Evolutionary conservation across 345 rosid genomes (phyloP).

Genomic region (Microthlaspi erraticum): DNA sequence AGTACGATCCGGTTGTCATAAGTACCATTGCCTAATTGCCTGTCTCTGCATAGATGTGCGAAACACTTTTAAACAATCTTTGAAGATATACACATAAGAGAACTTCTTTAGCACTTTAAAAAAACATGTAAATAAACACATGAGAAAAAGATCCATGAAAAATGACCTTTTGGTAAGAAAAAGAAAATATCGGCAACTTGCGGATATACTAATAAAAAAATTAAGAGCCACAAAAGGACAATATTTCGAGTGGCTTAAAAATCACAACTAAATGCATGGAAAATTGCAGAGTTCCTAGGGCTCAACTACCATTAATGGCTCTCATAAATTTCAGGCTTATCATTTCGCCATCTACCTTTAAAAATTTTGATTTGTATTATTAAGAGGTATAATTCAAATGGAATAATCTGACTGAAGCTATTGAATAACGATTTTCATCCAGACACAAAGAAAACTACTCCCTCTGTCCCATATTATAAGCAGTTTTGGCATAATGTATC

Average conservation of each 20-base stretch:
- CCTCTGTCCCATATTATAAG: too few species aligned
- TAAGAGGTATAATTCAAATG: slow-evolving; percentile 11
- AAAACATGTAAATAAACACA: too few species aligned
- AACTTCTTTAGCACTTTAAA: too few species aligned
- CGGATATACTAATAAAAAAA: neutral
- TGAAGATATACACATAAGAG: too few species aligned
- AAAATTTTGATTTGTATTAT: slow-evolving; percentile 5
- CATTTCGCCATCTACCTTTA: slow-evolving; percentile 30
- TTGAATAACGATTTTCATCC: neutral
- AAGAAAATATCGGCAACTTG: neutral
- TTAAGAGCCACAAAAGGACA: slow-evolving; percentile 14
- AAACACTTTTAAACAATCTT: too few species aligned
- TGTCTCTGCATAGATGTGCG: too few species aligned
- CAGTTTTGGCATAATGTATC: too few species aligned
- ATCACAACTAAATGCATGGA: slow-evolving; percentile 34
- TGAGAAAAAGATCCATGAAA: neutral
- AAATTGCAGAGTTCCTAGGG: slow-evolving; percentile 34
- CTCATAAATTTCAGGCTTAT: slow-evolving; percentile 19
- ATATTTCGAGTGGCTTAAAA: slow-evolving; percentile 26
- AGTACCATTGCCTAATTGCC: too few species aligned
- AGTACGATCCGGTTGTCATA: too few species aligned
- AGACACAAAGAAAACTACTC: too few species aligned
- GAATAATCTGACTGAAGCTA: slow-evolving; percentile 9
- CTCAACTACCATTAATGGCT: slow-evolving; percentile 30
- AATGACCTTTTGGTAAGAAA: too few species aligned